Evolutionary conservation across 1,284 basidiomycete genomes (phyloP).

Genomic region (Cryptococcus sp.): DNA sequence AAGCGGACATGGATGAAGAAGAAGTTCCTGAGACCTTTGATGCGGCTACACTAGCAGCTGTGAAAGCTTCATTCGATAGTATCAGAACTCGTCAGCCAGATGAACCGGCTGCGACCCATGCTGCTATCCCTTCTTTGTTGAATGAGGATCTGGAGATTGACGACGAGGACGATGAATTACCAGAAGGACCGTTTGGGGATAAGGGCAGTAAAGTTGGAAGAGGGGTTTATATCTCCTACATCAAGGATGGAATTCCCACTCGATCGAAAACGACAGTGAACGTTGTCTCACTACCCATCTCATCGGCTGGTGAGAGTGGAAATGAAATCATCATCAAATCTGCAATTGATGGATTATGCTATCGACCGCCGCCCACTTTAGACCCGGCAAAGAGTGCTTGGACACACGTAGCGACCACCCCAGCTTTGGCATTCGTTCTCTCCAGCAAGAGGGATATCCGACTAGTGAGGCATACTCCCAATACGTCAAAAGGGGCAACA

Average conservation of each 20-base stretch:
- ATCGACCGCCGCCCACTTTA: slow-evolving; percentile 42
- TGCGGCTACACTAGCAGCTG: slow-evolving; percentile 69
- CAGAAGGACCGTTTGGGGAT: slow-evolving; percentile 50
- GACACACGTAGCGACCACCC: slow-evolving; percentile 73
- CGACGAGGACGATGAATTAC: slow-evolving; percentile 48
- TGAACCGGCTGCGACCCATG: slow-evolving; percentile 27
- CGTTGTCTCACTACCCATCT: slow-evolving; percentile 26
- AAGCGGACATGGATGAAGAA: slow-evolving; percentile 47
- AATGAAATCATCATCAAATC: slow-evolving; percentile 66
- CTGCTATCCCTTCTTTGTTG: slow-evolving; percentile 41
- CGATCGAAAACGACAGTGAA: slow-evolving; percentile 30
- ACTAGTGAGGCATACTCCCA: slow-evolving; percentile 65
- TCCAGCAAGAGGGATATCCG: slow-evolving; percentile 86
- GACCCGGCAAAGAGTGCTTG: slow-evolving; percentile 53
- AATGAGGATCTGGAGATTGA: slow-evolving; percentile 49
- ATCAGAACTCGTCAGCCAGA: slow-evolving; percentile 23
- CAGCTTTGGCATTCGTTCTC: slow-evolving; percentile 87
- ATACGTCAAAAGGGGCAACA: slow-evolving; percentile 12
- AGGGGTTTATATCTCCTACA: slow-evolving; percentile 28
- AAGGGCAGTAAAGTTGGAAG: slow-evolving; percentile 30
- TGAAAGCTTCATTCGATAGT: slow-evolving; percentile 57
- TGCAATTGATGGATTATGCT: slow-evolving; percentile 76
- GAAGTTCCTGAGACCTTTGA: slow-evolving; percentile 88
- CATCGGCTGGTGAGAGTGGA: slow-evolving; percentile 40
- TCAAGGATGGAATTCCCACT: slow-evolving; percentile 16